These are phyloP conservation scores for Lipomyces yarrowii DNA, from an alignment of 1,139 yeast species.

Conservation along the genomic window DNA sequence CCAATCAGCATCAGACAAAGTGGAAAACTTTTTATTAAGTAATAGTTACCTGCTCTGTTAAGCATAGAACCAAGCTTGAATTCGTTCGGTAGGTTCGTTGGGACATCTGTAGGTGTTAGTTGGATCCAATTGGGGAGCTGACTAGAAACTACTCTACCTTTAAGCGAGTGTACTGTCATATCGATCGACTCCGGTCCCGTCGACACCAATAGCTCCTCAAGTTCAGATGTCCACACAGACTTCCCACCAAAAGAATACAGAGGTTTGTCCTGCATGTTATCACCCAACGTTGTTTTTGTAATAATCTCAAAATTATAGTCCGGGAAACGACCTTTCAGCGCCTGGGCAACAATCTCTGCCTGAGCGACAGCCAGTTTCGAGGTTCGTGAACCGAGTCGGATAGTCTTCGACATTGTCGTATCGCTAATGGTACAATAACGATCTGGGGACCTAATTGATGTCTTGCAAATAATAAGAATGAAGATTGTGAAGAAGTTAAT, in stretches of 20 bases:
- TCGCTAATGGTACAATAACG: background rate
- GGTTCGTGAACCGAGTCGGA: slow-evolving; percentile 76
- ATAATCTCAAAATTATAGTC: slow-evolving; percentile 67
- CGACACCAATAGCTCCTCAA: slow-evolving; percentile 73
- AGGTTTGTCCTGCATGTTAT: slow-evolving; percentile 81
- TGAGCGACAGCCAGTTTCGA: slow-evolving; percentile 86
- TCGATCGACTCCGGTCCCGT: slow-evolving; percentile 73
- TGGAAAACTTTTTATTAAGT: background rate
- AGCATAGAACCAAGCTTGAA: slow-evolving; percentile 88
- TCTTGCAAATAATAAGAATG: background rate
- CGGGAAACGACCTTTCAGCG: slow-evolving; percentile 63
- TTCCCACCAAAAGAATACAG: slow-evolving; percentile 95
- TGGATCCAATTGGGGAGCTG: background rate
- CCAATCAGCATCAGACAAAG: background rate
- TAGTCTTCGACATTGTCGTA: slow-evolving; percentile 5
- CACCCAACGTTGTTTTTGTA: slow-evolving; percentile 87
- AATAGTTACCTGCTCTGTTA: slow-evolving; percentile 55
- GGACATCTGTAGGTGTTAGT: slow-evolving; percentile 62
- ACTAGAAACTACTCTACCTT: slow-evolving; percentile 40
- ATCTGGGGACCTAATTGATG: background rate
- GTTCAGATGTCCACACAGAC: slow-evolving; percentile 92
- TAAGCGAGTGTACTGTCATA: slow-evolving; percentile 88
- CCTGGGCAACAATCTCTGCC: slow-evolving; percentile 68
- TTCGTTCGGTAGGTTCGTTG: slow-evolving; percentile 86
- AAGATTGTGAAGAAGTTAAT: background rate